These are phyloP conservation scores for Coniferiporia weirii DNA, from an alignment of 1,284 basidiomycete species.

Conservation along the genomic window DNA sequence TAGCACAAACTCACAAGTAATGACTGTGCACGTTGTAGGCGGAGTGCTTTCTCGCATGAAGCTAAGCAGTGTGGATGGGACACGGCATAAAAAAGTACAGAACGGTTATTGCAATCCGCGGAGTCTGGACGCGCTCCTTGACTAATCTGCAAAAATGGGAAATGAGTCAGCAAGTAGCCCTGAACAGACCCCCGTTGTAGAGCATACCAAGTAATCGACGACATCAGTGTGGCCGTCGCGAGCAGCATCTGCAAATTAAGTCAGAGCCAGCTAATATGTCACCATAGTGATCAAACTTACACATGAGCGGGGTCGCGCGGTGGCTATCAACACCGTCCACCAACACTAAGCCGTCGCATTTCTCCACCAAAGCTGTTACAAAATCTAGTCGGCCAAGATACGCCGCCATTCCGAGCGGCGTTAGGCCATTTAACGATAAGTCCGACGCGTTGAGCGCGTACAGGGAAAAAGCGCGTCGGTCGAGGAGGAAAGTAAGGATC, in stretches of 20 bases:
- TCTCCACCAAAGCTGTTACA: constrained; percentile 54
- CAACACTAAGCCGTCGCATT: constrained; percentile 51
- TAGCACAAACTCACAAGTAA: constrained; percentile 37
- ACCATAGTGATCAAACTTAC: constrained; percentile 36
- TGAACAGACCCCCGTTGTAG: constrained; percentile 13
- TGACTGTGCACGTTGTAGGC: constrained; percentile 53
- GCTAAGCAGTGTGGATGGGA: constrained; percentile 56
- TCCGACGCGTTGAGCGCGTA: constrained; percentile 66
- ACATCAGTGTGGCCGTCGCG: constrained; percentile 64
- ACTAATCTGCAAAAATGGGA: constrained; percentile 37
- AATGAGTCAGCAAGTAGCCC: constrained; percentile 21
- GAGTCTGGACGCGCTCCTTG: constrained; percentile 68
- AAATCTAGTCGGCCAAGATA: constrained; percentile 60
- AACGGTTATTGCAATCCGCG: constrained; percentile 61
- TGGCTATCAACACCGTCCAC: constrained; percentile 67
- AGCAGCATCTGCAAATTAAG: constrained; percentile 50
- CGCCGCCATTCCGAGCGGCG: constrained; percentile 67
- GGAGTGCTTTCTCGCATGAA: constrained; percentile 61
- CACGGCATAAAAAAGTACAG: constrained; percentile 61
- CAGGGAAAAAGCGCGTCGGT: constrained; percentile 52
- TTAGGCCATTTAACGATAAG: constrained; percentile 58
- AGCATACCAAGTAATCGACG: constrained; percentile 53
- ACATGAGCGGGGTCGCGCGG: constrained; percentile 73
- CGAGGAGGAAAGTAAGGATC: constrained; percentile 47
- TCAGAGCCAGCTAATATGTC: too few species aligned